A percentile compares a stretch with the other conserved stretches of the same genome.
Conservation (phyloP, 2,329 filamentous ascomycete species). For the Neonectria coccinea region DNA sequence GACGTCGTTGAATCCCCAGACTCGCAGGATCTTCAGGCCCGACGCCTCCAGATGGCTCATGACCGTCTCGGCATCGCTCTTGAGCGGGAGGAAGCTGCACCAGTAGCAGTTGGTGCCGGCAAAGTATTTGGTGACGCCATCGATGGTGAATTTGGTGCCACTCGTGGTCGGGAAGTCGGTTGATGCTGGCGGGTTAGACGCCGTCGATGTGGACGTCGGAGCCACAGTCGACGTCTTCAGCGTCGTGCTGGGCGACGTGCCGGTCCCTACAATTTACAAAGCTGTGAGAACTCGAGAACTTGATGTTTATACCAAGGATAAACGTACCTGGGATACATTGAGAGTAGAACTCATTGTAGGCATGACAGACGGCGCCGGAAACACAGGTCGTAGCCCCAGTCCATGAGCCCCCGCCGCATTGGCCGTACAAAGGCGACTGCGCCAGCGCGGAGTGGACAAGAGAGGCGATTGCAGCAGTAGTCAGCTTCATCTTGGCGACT, state of each 20-base stretch:
- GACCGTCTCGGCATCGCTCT: constrained; percentile 67
- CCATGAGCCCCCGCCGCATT: constrained; percentile 27
- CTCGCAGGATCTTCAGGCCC: constrained; percentile 67
- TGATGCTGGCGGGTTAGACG: constrained; percentile 1
- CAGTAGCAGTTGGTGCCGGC: constrained; percentile 69
- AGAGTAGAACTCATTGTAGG: constrained; percentile 28
- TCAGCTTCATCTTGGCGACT: constrained; percentile 14
- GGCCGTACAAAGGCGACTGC: constrained; percentile 23
- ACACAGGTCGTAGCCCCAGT: constrained; percentile 25
- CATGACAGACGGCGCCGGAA: constrained; percentile 24
- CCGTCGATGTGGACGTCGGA: constrained; percentile 24
- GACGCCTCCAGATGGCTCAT: constrained; percentile 61
- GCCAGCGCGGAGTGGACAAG: constrained; percentile 18
- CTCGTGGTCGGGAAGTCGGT: constrained; percentile 38
- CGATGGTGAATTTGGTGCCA: constrained; percentile 55
- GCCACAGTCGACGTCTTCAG: constrained; percentile 10
- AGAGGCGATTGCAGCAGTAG: constrained; percentile 6
- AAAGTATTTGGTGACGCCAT: constrained; percentile 61
- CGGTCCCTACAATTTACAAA: constrained; percentile 6
- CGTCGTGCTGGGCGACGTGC: background rate
- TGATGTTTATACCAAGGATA: too few relatives aligned
- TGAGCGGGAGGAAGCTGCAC: constrained; percentile 65
- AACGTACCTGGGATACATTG: constrained; percentile 29
- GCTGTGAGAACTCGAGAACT: background rate
- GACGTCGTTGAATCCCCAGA: constrained; percentile 73